A percentile compares a stretch with the other conserved stretches of the same genome.
These are phyloP conservation scores for Phytophthora crassamura DNA, from an alignment of 352 stramenopile species.

Conservation along the genomic window DNA sequence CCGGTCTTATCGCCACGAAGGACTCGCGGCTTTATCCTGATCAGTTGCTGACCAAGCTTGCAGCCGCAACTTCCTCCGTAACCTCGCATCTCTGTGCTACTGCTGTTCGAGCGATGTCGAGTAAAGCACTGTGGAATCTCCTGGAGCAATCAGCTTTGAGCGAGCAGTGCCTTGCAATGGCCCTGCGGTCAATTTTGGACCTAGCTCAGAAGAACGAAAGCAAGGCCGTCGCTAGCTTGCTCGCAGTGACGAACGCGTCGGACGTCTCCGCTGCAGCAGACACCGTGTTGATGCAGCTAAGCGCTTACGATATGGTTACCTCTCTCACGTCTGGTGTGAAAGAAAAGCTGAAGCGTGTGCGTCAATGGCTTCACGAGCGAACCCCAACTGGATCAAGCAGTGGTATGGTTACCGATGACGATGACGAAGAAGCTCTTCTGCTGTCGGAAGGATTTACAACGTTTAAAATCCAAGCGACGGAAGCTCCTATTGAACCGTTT, in stretches of 20 bases:
- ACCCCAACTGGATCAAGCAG: slow-evolving; percentile 13
- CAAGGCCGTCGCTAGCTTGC: slow-evolving; percentile 44
- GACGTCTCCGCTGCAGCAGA: slow-evolving; percentile 32
- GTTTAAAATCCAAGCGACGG: slow-evolving; percentile 25
- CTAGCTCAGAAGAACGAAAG: slow-evolving; percentile 49
- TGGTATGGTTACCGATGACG: slow-evolving; percentile 33
- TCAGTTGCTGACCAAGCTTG: slow-evolving; percentile 68
- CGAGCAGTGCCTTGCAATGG: slow-evolving; percentile 47
- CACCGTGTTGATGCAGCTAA: slow-evolving; percentile 36
- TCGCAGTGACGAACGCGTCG: slow-evolving; percentile 34
- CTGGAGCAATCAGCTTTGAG: slow-evolving; percentile 58
- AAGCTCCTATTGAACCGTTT: slow-evolving; percentile 15
- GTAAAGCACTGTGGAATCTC: slow-evolving; percentile 62
- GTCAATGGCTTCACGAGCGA: slow-evolving; percentile 45
- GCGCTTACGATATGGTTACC: slow-evolving; percentile 25
- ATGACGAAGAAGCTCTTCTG: slow-evolving; percentile 47
- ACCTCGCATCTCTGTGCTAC: slow-evolving; percentile 57
- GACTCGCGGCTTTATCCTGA: slow-evolving; percentile 75
- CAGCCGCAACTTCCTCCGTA: slow-evolving; percentile 45
- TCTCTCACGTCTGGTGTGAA: slow-evolving; percentile 15
- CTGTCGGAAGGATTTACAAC: slow-evolving; percentile 51
- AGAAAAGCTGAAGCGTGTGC: slow-evolving; percentile 35
- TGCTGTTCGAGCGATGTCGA: slow-evolving; percentile 66
- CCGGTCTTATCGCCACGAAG: slow-evolving; percentile 80
- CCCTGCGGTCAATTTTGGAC: slow-evolving; percentile 39